Base-by-base conservation (phyloP, 1,284 basidiomycete genomes). In the Xerocomus amazonicus region DNA sequence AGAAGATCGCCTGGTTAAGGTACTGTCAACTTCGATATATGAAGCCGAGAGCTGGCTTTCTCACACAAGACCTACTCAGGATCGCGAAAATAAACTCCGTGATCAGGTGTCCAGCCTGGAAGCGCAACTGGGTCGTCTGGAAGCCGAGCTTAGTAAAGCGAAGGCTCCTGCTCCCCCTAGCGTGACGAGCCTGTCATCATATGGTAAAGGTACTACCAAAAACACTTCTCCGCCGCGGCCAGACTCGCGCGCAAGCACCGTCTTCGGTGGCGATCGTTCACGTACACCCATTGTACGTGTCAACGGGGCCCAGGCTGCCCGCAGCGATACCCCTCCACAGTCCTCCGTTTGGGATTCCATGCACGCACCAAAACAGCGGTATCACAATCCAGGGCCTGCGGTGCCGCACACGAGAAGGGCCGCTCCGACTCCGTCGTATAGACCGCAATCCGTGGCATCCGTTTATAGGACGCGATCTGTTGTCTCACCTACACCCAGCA, bases 401-500 rank as follows among this genome's bases (percentile, higher is more conserved):
- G 57, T 65, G 17, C 70, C 77, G 14, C 73, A 74, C 58, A 61
- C 67, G 49, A 70, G 70, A 54, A 70, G 62, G 47, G 59, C 70
- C 35, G 57, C 64, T 26, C 62, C 61, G 35, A 61, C 51, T 7
- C 55, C 52, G 34, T 52, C 63, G 37, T 67, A 64, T 45, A 47
- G 59, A 50, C 51, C 52, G 33, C 56, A 62, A 28, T 70, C 70
- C 19, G 70, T 73, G 3, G 75, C 82, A 19, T 90, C 87, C 12
- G 10, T 45, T 4, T 66, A 58, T 43, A 45, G 38, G 10, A 35
- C 48, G 42, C 56, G 59, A 16, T 70, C 70, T 17, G 70, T 74
- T 8, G 76, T 81, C 27, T 90, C 87, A 0, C 88, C 88, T 14
- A 82, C 87, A 28, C 82, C 82, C 17, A 90, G 88, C 59, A 78